A percentile compares a stretch with the other conserved stretches of the same genome.
phyloP scores from a whole-genome alignment of 192 early-diverging fungal genomes.

The Lobulomyces angularis region DNA sequence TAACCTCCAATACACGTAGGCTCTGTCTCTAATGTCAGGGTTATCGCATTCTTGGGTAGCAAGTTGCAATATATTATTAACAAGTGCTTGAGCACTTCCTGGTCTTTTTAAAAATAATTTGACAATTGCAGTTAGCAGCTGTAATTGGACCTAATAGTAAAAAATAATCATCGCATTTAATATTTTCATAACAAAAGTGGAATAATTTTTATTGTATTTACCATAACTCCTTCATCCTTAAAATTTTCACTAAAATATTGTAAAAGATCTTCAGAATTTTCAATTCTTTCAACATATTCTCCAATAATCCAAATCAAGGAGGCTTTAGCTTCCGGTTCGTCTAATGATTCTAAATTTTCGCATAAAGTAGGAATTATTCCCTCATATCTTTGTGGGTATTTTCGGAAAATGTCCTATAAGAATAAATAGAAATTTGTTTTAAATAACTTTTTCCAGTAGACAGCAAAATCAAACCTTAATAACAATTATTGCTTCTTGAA shows the following conservation, averaged over 20 bases:
- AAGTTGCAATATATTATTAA: constrained; percentile 73
- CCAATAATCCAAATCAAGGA: constrained; percentile 93
- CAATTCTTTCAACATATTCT: constrained; percentile 84
- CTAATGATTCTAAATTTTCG: constrained; percentile 75
- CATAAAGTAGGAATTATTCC: constrained; percentile 76
- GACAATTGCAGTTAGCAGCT: constrained; percentile 77
- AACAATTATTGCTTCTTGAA: constrained; percentile 84
- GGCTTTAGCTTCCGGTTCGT: constrained; percentile 84
- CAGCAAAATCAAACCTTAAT: constrained; percentile 49
- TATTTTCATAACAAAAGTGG: too few relatives aligned
- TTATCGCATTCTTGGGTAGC: constrained; percentile 84
- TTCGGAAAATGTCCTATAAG: constrained; percentile 74
- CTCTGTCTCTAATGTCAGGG: constrained; percentile 90
- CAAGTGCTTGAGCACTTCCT: constrained; percentile 67
- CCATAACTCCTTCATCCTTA: constrained; percentile 66
- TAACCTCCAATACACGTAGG: constrained; percentile 95
- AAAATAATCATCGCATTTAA: constrained; percentile 1
- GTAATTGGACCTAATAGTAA: constrained; percentile 65
- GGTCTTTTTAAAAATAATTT: constrained; percentile 93
- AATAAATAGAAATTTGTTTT: constrained; percentile 2
- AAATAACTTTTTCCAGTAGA: too few relatives aligned
- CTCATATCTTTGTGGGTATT: constrained; percentile 81
- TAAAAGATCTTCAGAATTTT: constrained; percentile 70
- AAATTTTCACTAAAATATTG: constrained; percentile 71
- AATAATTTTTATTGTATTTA: constrained; percentile 10